Evolutionary conservation across 2,329 filamentous ascomycete genomes (phyloP), one percentile per base, ranked within the genome.

Genomic region (Paramyrothecium sp.): DNA sequence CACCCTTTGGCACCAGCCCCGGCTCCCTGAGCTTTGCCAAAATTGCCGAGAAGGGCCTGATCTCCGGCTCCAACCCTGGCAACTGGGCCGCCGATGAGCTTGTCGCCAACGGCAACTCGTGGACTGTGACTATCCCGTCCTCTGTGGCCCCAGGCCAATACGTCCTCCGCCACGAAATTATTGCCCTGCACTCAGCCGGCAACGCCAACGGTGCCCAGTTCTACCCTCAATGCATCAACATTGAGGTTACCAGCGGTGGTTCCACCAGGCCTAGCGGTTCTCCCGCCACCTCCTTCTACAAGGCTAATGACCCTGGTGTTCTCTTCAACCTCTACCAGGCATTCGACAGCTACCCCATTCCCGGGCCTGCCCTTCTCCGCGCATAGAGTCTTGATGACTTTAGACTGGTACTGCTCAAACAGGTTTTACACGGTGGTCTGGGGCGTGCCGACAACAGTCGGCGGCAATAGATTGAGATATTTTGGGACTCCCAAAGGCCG

Each of bases 21-120:
- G 72, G 69, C 2, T 66, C 73, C 7, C 77, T 88, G 23, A 71
- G 81, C 61, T 89, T 82, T 71, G 84, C 87, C 79, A 89, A 89
- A 79, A 87, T 89, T 58, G 78, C 81, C 41, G 78, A 79, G 56
- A 75, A 69, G 33, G 87, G 86, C 56, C 75, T 85, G 60, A 73
- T 81, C 58, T 67, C 74, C 59, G 75, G 72, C 51, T 74, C 67
- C 53, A 62, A 69, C 72, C 75, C 19, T 69, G 72, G 46, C n/a
- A 59, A 54, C 8, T 78, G 75, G 75, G 70, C 68, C 2, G 61
- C 73, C 4, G 69, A 71, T 57, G 67, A 78, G 1, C 70, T 84
- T 57, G 77, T 82, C 62, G 63, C 70, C 49, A 69, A 70, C 75
- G 60, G 62, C 21, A 71, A 69, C 59, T 65, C 63, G 10, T 71